Evolutionary conservation across 192 early-diverging fungal species (phyloP), one percentile per base, ranked within the genome.

Genomic region (Coemansia umbellata): DNA sequence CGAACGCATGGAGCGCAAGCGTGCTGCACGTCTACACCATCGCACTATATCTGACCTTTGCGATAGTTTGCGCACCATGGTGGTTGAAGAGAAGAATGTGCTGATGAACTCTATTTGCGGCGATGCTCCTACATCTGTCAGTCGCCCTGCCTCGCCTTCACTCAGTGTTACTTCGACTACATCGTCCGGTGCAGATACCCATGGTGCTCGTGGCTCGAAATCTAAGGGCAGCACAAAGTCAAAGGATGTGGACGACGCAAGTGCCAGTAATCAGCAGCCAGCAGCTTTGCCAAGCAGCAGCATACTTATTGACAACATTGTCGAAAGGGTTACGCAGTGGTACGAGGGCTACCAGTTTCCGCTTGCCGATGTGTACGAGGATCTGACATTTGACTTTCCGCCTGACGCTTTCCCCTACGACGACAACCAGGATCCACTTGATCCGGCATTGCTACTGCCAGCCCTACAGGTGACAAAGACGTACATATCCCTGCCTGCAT

Each of bases 371-470:
- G 78, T 70, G 37, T 79, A 79, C 61, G 70, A 70, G 15, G 78
- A 79, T 39, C 62, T 79, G 58, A 63, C 78, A 9, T 74, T 79
- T 47, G 78, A 79, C 27, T 63, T 71, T 27, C 66, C 69, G 9
- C 53, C 68, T 0, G 66, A 70, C n/a, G 63, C 63, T 5, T 79
- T 79, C 19, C 78, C 78, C 32, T 71, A 74, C 48, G 72, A 79
- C 30, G 71, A 74, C 53, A 63, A 72, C 30, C 81, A 83, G 56
- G 82, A 88, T 47, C 78, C 80, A 23, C 70, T 78, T 26, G 84
- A 84, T 54, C 80, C 80, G 37, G 69, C 82, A n/a, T 71, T 82
- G 60, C 60, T 90, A n/a, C 67, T 90, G 40, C 81, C 85, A 37
- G 80, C 81, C 5, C 67, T 90, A 40, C 71, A 83, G 13, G 81